Evolutionary conservation across 2,329 filamentous ascomycete species (phyloP).

Genomic region (Acephala macrosclerotiorum): DNA sequence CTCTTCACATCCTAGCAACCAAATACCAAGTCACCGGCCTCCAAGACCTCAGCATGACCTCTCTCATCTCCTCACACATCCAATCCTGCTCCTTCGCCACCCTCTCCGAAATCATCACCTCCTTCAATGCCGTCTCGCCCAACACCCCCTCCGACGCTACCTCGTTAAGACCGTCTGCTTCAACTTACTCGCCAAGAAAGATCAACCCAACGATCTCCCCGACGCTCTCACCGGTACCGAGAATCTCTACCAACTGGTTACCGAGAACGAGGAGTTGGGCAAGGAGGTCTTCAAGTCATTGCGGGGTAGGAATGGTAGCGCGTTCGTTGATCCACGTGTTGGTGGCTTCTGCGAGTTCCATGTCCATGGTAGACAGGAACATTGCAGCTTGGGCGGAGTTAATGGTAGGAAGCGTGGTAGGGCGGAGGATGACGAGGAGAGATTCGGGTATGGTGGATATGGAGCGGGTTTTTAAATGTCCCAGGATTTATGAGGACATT

Average conservation of each 20-base stretch:
- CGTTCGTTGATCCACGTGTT: not conserved
- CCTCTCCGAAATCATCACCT: not conserved
- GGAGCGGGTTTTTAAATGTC: not conserved
- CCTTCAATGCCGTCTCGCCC: not conserved
- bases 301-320: not conserved
- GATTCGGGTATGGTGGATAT: not conserved
- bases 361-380: not conserved
- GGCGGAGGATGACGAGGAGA: not conserved
- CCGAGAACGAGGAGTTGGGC: not conserved
- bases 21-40: not conserved
- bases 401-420: not conserved
- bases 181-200: not conserved
- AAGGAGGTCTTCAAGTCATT: not conserved
- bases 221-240: not conserved
- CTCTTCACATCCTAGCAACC: not conserved
- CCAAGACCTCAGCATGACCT: not conserved
- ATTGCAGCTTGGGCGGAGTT: not conserved
- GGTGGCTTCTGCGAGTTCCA: conserved; percentile 2
- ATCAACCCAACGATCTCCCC: not conserved
- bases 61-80: not conserved
- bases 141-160: not conserved
- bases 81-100: not conserved
- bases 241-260: not conserved
- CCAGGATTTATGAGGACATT: not conserved
- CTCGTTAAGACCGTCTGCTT: not conserved